A percentile compares a stretch with the other conserved stretches of the same genome.
phyloP scores from a whole-genome alignment of 305 asterid genomes.

The Salvia sclarea region DNA sequence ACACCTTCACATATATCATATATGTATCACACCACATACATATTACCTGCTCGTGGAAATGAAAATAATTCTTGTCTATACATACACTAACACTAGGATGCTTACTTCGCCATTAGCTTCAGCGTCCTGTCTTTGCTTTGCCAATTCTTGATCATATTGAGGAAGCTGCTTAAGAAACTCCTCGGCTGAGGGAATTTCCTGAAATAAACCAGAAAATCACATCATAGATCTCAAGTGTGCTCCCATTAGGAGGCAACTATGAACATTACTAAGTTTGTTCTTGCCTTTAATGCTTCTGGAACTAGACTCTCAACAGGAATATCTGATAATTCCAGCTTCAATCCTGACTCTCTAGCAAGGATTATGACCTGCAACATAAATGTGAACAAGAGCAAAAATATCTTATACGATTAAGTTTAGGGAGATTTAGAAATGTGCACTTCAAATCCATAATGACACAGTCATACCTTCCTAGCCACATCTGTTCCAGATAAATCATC shows the following conservation, averaged over 20 bases:
- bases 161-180: conserved; percentile 78
- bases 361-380: conserved; percentile 79
- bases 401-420: too few relatives aligned
- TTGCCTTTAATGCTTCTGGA: conserved; percentile 76
- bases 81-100: too few relatives aligned
- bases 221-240: conserved; percentile 30
- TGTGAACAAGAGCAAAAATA: too few relatives aligned
- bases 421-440: too few relatives aligned
- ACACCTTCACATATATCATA: conserved; percentile 59
- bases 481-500: conserved; percentile 97
- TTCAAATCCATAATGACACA: too few relatives aligned
- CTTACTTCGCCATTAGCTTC: conserved; percentile 93
- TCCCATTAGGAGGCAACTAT: too few relatives aligned
- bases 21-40: conserved; percentile 20
- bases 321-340: conserved; percentile 81
- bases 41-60: too few relatives aligned
- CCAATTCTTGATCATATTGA: conserved; percentile 64
- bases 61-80: too few relatives aligned
- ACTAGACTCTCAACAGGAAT: conserved; percentile 83
- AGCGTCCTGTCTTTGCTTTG: conserved; percentile 73
- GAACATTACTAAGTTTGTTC: conserved; percentile 20
- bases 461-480: conserved; percentile 90
- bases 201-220: conserved; percentile 36
- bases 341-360: conserved; percentile 91
- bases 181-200: conserved; percentile 68